Evolutionary conservation across 345 rosid genomes (phyloP), one percentile per base, ranked within the genome.

Genomic region (Bruguiera sexangula): DNA sequence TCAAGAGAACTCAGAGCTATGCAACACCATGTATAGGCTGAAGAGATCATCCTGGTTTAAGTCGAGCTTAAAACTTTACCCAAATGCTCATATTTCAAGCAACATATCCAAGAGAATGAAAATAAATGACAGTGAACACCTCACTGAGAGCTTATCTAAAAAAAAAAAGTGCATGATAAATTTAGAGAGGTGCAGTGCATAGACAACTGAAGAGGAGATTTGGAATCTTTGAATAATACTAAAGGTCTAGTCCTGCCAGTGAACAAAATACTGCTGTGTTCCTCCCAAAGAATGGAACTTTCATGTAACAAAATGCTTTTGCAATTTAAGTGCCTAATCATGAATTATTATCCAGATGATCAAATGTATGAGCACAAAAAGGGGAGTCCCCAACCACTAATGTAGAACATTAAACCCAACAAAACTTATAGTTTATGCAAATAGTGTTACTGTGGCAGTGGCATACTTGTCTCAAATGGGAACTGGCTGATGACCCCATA

Each of bases 401-500:
- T 9, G 46, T 37, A 37, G 15, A 37, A n/a, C 30, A 51, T 30
- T 20, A 30, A 63, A 26, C 34, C 30, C 50, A 63, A 6, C 13
- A 66, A 31, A 24, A 52, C 13, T 36, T 51, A n/a, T 1, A 34
- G 60, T 11, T 24, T 24, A 56, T 56, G 30, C 16, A 9, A 21
- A 34, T 15, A 43, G 19, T 43, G 60, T 27, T 48, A 24, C 18
- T 9, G 43, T 8, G 19, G 48, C 53, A 63, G 43, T 6, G 58
- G 36, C 89, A 68, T 86, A 95, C 99, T 81, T 88, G 99, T 90
- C 84, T 95, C 79, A 83, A 66, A 78, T 92, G 86, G 65, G 97
- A 90, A 70, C 93, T 87, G 8, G 82, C 82, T 60, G 96, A 81
- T 66, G 89, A 87, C 81, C 97, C 96, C 91, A 92, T 86, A 81